Evolutionary conservation across 1,139 yeast genomes (phyloP).

Genomic region (Meyerozyma guilliermondii): DNA sequence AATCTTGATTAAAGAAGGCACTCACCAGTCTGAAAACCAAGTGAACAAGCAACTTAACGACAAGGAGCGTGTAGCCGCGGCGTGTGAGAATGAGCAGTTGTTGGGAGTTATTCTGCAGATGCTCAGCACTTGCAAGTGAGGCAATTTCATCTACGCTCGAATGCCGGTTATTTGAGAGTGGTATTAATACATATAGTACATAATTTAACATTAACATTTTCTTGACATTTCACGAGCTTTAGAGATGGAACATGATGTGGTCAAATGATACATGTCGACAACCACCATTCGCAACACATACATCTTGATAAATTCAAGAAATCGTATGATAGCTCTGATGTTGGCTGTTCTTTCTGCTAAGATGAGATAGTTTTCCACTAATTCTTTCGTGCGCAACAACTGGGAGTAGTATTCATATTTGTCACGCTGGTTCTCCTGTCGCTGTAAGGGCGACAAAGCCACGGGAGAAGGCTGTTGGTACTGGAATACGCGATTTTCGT

Average conservation of each 20-base stretch:
- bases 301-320: constrained; percentile 35
- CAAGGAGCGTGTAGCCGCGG: constrained; percentile 97
- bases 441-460: constrained; percentile 18
- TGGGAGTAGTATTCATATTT: constrained; percentile 38
- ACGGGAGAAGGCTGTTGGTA: constrained; percentile 10
- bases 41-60: constrained; percentile 96
- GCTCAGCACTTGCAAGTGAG: constrained; percentile 70
- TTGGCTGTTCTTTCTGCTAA: constrained; percentile 12
- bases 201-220: background rate
- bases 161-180: constrained; percentile 1
- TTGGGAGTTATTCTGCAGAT: constrained; percentile 84
- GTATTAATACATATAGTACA: constrained; percentile 2
- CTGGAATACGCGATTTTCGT: constrained; percentile 6
- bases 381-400: constrained; percentile 11
- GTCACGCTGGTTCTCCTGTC: constrained; percentile 27
- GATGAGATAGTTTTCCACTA: constrained; percentile 14
- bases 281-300: constrained; percentile 34
- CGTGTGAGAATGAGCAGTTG: constrained; percentile 94
- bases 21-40: constrained; percentile 93
- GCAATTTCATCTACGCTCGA: constrained; percentile 1
- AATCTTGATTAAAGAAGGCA: constrained; percentile 80
- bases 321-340: constrained; percentile 18
- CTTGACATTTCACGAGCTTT: constrained; percentile 11
- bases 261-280: constrained; percentile 36
- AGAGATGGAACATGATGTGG: constrained; percentile 29